Base-by-base conservation (phyloP, 768 basidiomycete species). In the Suillus clintonianus region DNA sequence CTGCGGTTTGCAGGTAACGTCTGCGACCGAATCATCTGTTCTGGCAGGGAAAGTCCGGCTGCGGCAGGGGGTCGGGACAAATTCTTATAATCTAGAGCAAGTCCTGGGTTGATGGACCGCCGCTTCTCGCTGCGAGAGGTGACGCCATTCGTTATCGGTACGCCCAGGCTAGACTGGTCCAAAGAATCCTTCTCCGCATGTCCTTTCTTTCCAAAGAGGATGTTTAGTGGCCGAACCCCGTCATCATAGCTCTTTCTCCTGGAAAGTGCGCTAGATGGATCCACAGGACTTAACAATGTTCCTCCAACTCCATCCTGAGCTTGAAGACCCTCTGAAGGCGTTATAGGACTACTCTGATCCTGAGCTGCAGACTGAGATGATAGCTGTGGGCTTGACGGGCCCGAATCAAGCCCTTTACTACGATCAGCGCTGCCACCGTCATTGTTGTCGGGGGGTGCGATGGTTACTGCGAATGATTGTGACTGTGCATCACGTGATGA, bases 71-170 rank as follows among this genome's bases (percentile, higher is more conserved):
- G 45, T 5, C 62, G 65, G 5, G 54, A 10, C 2, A 54, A 0
- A 4, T 67, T 62, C 15, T 67, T 67, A 41, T 64, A 61, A 24
- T 73, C 78, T 64, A 85, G 75, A 8, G 78, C 70, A 50, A 82
- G 71, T 5, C 72, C 80, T 1, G 87, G 87, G 62, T 85, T 87
- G 64, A 87, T 86, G 5, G 86, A 87, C 24, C 82, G 76, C 14
- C 86, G 77, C 51, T 79, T 82, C 30, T 82, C 83, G 0, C 78
- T 75, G 41, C 82, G 79, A 6, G 74, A 74, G 0, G 76, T 77
- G 8, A 65, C 64, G 19, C 65, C 61, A 64, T 72, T 55, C 48
- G 80, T 67, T 58, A 78, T 55, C 48, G 80, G 67, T 57, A 78
- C 69, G 57, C 68, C 63, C 53, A 77, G 70, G 24, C 66, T 70